Evolutionary conservation across 202 grass and related monocot species (phyloP).

Genomic region (Elaeis oleifera): DNA sequence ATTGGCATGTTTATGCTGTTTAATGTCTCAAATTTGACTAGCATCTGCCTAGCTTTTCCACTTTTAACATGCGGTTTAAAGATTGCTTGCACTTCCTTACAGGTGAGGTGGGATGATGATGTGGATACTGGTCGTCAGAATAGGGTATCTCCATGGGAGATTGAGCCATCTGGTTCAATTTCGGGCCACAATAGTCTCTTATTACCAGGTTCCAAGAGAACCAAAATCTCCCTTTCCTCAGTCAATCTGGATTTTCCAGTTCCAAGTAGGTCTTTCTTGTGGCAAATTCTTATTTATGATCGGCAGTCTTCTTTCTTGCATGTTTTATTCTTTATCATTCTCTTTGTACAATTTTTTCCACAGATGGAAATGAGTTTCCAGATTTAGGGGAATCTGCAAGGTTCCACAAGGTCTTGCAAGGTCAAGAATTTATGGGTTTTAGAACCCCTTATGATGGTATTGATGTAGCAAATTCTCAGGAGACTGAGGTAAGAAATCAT

Average conservation of each 20-base stretch:
- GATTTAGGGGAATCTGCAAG: constrained; percentile 75
- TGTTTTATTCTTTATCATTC: constrained; percentile 10
- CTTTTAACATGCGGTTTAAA: background rate
- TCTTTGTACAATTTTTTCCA: constrained; percentile 4
- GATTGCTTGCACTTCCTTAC: background rate
- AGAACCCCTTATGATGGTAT: constrained; percentile 39
- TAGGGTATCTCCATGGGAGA: constrained; percentile 87
- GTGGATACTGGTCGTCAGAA: constrained; percentile 37
- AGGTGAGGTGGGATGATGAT: constrained; percentile 90
- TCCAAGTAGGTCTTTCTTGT: constrained; percentile 45
- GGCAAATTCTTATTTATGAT: no score
- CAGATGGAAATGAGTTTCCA: constrained; percentile 67
- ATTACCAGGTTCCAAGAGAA: constrained; percentile 43
- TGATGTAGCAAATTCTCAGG: constrained; percentile 48
- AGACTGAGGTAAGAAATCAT: constrained; percentile 38
- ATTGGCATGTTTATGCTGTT: no score
- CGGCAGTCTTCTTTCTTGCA: background rate
- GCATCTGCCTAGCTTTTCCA: no score
- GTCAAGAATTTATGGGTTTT: constrained; percentile 96
- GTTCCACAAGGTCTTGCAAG: constrained; percentile 99
- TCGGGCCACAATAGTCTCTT: constrained; percentile 40
- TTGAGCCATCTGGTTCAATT: constrained; percentile 59
- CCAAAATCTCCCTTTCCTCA: constrained; percentile 48
- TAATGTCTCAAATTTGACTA: no score
- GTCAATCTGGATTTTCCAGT: constrained; percentile 38